phyloP scores from a whole-genome alignment of 257 asterid genomes.

The Apocynum venetum region DNA sequence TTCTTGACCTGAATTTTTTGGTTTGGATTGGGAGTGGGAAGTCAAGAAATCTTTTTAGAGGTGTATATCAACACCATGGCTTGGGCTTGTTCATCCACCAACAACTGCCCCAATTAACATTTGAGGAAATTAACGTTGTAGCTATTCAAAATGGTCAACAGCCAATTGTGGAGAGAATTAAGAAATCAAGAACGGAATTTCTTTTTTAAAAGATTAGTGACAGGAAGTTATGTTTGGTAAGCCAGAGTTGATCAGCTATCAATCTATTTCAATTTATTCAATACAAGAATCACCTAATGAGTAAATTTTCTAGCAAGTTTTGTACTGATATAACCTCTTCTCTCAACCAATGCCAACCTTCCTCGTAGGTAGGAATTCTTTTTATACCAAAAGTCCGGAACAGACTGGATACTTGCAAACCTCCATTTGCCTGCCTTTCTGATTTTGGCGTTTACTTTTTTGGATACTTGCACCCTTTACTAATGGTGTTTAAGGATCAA shows the following conservation, averaged over 20 bases:
- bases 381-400: background rate
- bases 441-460: background rate
- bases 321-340: background rate
- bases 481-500: background rate
- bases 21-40: background rate
- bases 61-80: background rate
- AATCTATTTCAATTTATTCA: background rate
- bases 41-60: background rate
- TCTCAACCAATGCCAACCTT: slow-evolving; percentile 4
- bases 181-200: background rate
- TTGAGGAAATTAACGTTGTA: background rate
- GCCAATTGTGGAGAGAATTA: background rate
- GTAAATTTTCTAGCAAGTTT: background rate
- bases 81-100: slow-evolving; percentile 2
- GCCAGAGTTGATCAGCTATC: background rate
- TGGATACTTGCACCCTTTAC: no score
- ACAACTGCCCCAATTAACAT: background rate
- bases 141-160: background rate
- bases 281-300: background rate
- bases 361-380: background rate
- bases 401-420: background rate
- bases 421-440: background rate
- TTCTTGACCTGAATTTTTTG: background rate
- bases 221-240: slow-evolving; percentile 4
- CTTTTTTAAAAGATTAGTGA: background rate